Evolutionary conservation across 768 basidiomycete genomes (phyloP).

Genomic region (Pisolithus tinctorius): DNA sequence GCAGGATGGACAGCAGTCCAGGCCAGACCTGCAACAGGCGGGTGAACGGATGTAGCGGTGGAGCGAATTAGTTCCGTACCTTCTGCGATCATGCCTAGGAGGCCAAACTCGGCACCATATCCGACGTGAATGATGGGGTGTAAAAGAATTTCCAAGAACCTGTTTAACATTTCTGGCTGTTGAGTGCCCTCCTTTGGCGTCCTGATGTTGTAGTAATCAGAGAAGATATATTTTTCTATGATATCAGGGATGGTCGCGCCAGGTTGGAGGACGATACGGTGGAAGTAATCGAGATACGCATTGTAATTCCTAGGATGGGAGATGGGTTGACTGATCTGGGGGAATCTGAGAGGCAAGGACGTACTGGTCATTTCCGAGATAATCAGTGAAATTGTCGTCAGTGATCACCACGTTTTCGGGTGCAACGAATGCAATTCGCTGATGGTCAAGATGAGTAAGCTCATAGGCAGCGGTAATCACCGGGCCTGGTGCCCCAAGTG

Average conservation of each 20-base stretch:
- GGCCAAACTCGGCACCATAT: slow-evolving; percentile 56
- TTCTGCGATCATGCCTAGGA: slow-evolving; percentile 59
- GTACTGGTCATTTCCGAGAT: slow-evolving; percentile 27
- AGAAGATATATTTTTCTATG: slow-evolving; percentile 61
- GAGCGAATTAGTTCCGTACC: slow-evolving; percentile 29
- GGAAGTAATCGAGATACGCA: slow-evolving; percentile 28
- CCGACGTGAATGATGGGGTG: slow-evolving; percentile 64
- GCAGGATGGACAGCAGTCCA: slow-evolving; percentile 45
- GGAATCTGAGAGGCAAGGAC: neutral
- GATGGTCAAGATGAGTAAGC: slow-evolving; percentile 31
- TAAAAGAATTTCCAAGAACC: slow-evolving; percentile 51
- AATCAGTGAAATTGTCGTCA: slow-evolving; percentile 16
- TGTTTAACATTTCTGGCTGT: slow-evolving; percentile 52
- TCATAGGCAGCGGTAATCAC: slow-evolving; percentile 39
- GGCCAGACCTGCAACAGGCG: slow-evolving; percentile 42
- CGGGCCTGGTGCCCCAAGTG: slow-evolving; percentile 44
- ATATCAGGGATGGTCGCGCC: slow-evolving; percentile 26
- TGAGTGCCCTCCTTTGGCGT: slow-evolving; percentile 19
- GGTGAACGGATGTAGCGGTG: neutral
- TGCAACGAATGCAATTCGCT: slow-evolving; percentile 28
- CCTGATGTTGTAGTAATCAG: slow-evolving; percentile 40
- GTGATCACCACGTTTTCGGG: slow-evolving; percentile 19
- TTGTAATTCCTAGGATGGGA: slow-evolving; percentile 20
- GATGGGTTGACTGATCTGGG: neutral
- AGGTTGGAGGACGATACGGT: slow-evolving; percentile 22